Base-by-base conservation (phyloP, 257 asterid species). In the Ilex aquifolium region DNA sequence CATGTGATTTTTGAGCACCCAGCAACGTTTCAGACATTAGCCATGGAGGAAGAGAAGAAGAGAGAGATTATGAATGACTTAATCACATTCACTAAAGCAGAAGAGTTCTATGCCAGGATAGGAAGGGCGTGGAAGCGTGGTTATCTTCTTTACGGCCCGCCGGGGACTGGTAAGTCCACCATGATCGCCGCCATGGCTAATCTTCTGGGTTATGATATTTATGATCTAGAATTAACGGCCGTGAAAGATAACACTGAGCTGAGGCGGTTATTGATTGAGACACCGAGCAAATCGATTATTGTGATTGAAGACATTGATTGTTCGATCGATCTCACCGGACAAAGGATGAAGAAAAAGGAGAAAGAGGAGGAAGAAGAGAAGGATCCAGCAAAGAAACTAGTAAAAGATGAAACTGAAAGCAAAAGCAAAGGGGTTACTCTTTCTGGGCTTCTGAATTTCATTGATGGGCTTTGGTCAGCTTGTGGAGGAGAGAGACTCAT, bases 401-500 rank as follows among this genome's bases (percentile, higher is more conserved):
- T 7, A n/a, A 53, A 53, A 53, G 57, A 53, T 2, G 57, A 53
- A 53, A 21, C 11, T 53, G 57, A 53, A n/a, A 7, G 9, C 30
- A 53, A 53, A 14, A 53, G 10, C 57, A 53, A 27, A 10, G 15
- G 15, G 57, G 57, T 53, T 53, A 53, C 57, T 3, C 57, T 53
- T 8, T 53, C 57, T n/a, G 57, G 57, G 27, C 57, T 53, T 15
- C 31, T 53, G 57, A 53, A 53, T 21, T 53, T 53, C 30, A 53
- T 53, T 21, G 57, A 53, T 53, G 57, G 57, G 27, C 30, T 53
- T 2, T 53, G 57, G 57, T 53, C 57, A 21, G 57, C 57, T 53
- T 53, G 57, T 53, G 57, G 57, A 17, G 57, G 57, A 53, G 57
- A 53, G 30, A 53, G 57, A 21, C 27, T 53, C 57, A 53, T 53